A percentile compares a stretch with the other conserved stretches of the same genome.
Conservation (phyloP, 1,139 yeast genomes). For the Suzukiozyma palmioleophila region DNA sequence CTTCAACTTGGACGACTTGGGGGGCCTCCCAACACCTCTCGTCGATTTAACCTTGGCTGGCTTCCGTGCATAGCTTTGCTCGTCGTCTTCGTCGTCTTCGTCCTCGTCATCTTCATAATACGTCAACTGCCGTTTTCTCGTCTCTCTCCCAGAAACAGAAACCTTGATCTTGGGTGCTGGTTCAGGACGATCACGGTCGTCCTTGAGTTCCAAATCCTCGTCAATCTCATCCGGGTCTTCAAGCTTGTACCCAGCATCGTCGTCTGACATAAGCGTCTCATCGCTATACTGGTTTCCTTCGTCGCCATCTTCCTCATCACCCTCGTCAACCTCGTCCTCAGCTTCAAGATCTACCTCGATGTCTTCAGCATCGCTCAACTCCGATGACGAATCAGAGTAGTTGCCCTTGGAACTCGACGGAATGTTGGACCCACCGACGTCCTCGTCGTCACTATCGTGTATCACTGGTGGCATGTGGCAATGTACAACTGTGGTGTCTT, state of each 20-base stretch:
- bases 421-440: conserved; percentile 4
- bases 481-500: no score
- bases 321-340: conserved; percentile 17
- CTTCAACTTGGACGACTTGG: conserved; percentile 5
- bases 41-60: not conserved
- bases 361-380: conserved; percentile 13
- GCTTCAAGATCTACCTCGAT: conserved; percentile 10
- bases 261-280: conserved; percentile 23
- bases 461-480: conserved; percentile 1
- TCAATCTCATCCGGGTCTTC: conserved; percentile 41
- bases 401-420: conserved; percentile 3
- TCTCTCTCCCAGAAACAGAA: conserved; percentile 14
- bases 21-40: not conserved
- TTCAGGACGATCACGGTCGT: conserved; percentile 12
- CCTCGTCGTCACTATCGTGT: conserved; percentile 15
- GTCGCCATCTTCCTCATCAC: conserved; percentile 17
- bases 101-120: conserved; percentile 32
- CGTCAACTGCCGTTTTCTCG: conserved; percentile 28
- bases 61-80: not conserved
- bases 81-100: conserved; percentile 20
- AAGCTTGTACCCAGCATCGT: conserved; percentile 30
- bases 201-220: conserved; percentile 33
- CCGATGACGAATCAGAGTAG: conserved; percentile 8
- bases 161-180: conserved; percentile 3
- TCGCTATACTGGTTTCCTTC: conserved; percentile 13